Percentiles rank a stretch among this genome's conserved stretches.
These are phyloP conservation scores for Monosiga brevicollis DNA, from an alignment of 78 protist genomes.

Conservation along the genomic window DNA sequence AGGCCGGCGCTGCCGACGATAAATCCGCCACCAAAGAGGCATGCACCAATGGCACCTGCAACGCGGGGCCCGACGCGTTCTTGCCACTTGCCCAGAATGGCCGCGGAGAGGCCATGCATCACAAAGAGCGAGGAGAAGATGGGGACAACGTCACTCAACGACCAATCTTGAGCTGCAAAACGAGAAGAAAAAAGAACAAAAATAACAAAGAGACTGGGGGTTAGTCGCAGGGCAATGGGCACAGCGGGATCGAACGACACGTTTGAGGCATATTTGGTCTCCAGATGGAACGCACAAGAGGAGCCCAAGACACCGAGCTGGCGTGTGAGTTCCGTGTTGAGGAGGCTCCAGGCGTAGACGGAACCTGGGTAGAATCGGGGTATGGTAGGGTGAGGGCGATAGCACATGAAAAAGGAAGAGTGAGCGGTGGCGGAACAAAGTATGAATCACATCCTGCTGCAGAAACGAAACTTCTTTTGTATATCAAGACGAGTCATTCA, in stretches of 20 bases:
- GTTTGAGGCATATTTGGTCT: background rate
- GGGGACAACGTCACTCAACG: background rate
- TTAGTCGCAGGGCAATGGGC: background rate
- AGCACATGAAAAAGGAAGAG: no score
- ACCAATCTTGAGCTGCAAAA: background rate
- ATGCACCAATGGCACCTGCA: background rate
- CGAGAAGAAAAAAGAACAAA: background rate
- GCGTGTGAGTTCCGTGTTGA: background rate
- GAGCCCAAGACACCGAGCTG: background rate
- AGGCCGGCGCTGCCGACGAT: background rate
- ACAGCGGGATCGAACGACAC: background rate
- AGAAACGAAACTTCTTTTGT: no score
- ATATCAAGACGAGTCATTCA: no score
- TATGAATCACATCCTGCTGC: no score
- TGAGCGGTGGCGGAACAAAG: no score
- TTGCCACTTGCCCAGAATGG: background rate
- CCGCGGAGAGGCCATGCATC: background rate
- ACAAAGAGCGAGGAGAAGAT: background rate
- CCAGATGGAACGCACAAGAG: background rate
- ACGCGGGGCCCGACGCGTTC: constrained; percentile 4
- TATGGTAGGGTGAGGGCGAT: no score
- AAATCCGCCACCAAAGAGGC: background rate
- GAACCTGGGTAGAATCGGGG: no score
- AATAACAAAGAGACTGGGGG: no score
- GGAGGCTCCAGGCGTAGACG: constrained; percentile 16